A percentile compares a stretch with the other conserved stretches of the same genome.
phyloP scores from a whole-genome alignment of 129 eudicot genomes.

The Calendula officinalis region DNA sequence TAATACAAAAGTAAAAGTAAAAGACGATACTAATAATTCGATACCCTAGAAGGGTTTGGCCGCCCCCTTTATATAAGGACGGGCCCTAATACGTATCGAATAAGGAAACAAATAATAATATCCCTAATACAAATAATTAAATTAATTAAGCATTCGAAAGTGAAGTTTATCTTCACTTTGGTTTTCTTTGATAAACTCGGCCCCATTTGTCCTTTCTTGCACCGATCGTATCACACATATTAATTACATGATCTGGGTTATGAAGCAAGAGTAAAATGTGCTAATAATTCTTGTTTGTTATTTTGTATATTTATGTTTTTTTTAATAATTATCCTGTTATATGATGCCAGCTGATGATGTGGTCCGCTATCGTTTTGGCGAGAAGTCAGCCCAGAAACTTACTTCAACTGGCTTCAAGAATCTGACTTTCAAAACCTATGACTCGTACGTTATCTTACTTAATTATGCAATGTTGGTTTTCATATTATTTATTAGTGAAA shows the following conservation, averaged over 20 bases:
- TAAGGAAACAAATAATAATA: no score
- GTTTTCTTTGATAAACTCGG: no score
- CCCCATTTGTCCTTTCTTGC: no score
- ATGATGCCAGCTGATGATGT: conserved; percentile 80
- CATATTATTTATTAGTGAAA: not conserved
- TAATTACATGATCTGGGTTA: not conserved
- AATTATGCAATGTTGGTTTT: not conserved
- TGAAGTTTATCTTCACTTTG: no score
- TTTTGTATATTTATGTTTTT: not conserved
- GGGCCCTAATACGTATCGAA: no score
- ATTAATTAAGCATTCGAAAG: no score
- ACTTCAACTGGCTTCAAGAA: conserved; percentile 61
- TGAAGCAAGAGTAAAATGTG: not conserved
- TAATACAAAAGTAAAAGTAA: no score
- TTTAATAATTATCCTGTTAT: not conserved
- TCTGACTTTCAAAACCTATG: conserved; percentile 68
- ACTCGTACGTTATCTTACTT: conserved; percentile 42
- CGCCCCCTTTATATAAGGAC: no score
- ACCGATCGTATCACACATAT: no score
- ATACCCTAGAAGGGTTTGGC: no score
- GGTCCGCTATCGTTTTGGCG: conserved; percentile 66
- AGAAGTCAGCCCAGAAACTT: conserved; percentile 63
- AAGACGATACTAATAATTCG: no score
- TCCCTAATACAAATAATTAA: no score
- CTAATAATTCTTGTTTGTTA: not conserved